Base-by-base conservation (phyloP, 495 filamentous ascomycete species). In the Lineolata rhizophorae region DNA sequence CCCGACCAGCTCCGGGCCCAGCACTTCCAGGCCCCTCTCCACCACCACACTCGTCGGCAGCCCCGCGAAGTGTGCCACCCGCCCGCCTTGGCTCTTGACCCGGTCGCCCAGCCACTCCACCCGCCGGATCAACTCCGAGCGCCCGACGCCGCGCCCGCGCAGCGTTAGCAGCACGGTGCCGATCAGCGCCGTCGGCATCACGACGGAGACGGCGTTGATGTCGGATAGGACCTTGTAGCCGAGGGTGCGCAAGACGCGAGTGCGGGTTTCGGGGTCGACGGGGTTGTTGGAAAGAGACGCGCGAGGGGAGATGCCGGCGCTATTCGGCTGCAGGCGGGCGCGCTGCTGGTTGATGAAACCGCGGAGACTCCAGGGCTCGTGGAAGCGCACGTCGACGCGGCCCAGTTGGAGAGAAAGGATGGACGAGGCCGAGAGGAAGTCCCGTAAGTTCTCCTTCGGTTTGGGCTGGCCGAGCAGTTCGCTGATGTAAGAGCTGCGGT, bases 141-240 rank as follows among this genome's bases (percentile, higher is more conserved):
- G 81, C 13, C 87, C 87, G 5, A 97, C 83, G 18, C 87, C 87
- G 26, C 87, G 72, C 1, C 87, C 87, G 43, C 87, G 67, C 0
- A 97, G 65, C 0, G 87, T 97, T 16, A 97, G 60, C 0, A 97
- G 62, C 0, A 95, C 80, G 0, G 87, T 95, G 6, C 87, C 87
- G 20, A 97, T 85, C 26, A 97, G 61, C 4, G 85, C 79, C 0
- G 87, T 93, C 3, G 87, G 87, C 87, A 97, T 97, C 34, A 94
- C 81, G 1, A 97, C 87, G 2, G 83, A 91, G 2, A 91, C 85
- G 18, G 74, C 64, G 48, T 97, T 97, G 56, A 97, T 95, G 42
- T 95, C 80, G 2, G 76, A 74, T 16, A 97, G 59, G 9, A 94
- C 81, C 37, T 73, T 76, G 50, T 92, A 97, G 1, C 87, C 87